phyloP scores from a whole-genome alignment of 805 yeast genomes.

The Wickerhamiella australiensis region DNA sequence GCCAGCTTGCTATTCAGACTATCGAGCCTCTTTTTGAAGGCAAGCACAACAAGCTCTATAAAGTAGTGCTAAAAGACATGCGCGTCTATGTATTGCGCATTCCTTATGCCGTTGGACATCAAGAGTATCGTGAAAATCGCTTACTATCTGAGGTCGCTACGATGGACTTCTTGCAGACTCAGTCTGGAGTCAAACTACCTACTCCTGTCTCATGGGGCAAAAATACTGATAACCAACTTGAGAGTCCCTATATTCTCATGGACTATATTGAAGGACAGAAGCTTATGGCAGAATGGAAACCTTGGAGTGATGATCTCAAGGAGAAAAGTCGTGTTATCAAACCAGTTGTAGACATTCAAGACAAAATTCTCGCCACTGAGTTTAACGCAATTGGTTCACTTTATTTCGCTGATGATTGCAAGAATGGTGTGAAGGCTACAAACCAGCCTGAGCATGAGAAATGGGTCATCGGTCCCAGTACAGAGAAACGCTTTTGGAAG shows the following conservation, averaged over 20 bases:
- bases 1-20: conserved; percentile 45
- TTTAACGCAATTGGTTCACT: conserved; percentile 73
- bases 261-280: conserved; percentile 70
- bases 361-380: conserved; percentile 39
- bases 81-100: conserved; percentile 64
- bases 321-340: conserved; percentile 43
- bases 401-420: conserved; percentile 56
- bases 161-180: conserved; percentile 60
- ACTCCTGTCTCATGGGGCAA: conserved; percentile 58
- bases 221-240: conserved; percentile 48
- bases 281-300: conserved; percentile 85
- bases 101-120: conserved; percentile 68
- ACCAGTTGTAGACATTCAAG: conserved; percentile 60
- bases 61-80: conserved; percentile 49
- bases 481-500: conserved; percentile 68
- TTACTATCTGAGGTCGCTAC: conserved; percentile 89
- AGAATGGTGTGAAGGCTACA: conserved; percentile 30
- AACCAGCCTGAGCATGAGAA: conserved; percentile 41
- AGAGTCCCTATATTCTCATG: conserved; percentile 67
- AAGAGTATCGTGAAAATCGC: conserved; percentile 43
- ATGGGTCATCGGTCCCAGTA: conserved; percentile 87
- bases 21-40: conserved; percentile 86
- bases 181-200: conserved; percentile 57
- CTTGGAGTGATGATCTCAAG: conserved; percentile 49
- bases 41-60: conserved; percentile 80